Evolutionary conservation across 495 filamentous ascomycete species (phyloP).

Genomic region (Parmelia sp.): DNA sequence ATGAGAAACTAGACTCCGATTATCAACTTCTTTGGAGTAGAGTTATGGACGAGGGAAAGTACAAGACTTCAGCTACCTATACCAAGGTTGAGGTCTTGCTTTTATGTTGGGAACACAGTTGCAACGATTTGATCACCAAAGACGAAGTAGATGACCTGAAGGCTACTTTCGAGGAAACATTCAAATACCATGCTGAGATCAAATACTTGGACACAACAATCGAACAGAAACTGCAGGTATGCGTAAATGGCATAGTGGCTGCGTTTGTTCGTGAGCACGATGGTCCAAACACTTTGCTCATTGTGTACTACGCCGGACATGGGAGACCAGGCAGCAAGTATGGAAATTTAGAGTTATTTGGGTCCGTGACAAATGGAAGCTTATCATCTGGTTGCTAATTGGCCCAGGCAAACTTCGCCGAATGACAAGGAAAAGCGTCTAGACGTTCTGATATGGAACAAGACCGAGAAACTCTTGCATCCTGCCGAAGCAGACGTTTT

Average conservation of each 20-base stretch:
- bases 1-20: constrained; percentile 11
- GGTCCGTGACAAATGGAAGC: constrained; percentile 5
- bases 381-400: constrained; percentile 1
- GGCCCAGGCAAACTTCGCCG: constrained; percentile 18
- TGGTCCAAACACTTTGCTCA: constrained; percentile 25
- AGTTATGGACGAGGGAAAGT: constrained; percentile 18
- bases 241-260: constrained; percentile 21
- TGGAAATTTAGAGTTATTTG: constrained; percentile 20
- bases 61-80: constrained; percentile 14
- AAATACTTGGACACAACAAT: constrained; percentile 13
- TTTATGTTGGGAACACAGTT: constrained; percentile 15
- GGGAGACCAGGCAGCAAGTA: constrained; percentile 19
- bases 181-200: constrained; percentile 15
- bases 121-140: constrained; percentile 10
- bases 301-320: constrained; percentile 36
- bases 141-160: constrained; percentile 17
- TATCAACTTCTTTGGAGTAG: constrained; percentile 18
- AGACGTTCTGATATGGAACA: constrained; percentile 22
- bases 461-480: constrained; percentile 24
- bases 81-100: constrained; percentile 22
- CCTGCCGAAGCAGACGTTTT: constrained; percentile 28
- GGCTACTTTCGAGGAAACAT: constrained; percentile 6
- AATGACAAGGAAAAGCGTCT: neutral
- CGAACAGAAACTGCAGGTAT: constrained; percentile 13
- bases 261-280: constrained; percentile 20